phyloP scores from a whole-genome alignment of 257 asterid genomes.

The Salvia splendens region DNA sequence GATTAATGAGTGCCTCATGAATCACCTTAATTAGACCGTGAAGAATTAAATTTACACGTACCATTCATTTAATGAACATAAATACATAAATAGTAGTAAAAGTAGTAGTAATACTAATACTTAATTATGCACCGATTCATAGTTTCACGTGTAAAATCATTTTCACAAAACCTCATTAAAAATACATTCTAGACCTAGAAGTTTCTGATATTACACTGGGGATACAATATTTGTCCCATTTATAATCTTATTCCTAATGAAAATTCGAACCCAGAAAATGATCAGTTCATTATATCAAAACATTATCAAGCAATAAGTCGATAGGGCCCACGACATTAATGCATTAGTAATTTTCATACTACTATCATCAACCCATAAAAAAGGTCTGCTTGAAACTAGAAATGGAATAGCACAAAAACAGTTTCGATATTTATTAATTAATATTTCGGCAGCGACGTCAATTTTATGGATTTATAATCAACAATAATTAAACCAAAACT shows the following conservation, averaged over 20 bases:
- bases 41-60: no score
- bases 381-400: not conserved
- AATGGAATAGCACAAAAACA: not conserved
- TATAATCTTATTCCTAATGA: not conserved
- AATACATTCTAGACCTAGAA: no score
- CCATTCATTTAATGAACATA: no score
- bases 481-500: conserved; percentile 13
- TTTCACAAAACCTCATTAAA: no score
- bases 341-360: not conserved
- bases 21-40: no score
- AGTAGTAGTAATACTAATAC: no score
- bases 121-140: no score
- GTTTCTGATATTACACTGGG: no score
- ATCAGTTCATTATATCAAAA: conserved; percentile 8
- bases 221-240: no score
- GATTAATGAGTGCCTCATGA: no score
- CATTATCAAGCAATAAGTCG: conserved; percentile 17
- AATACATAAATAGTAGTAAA: no score
- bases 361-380: conserved; percentile 17
- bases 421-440: not conserved
- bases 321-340: conserved; percentile 33
- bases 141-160: no score
- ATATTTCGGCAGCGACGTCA: not conserved
- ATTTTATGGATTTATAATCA: conserved; percentile 21
- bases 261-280: conserved; percentile 15